phyloP scores from a whole-genome alignment of 768 basidiomycete genomes.

The Pholiota molesta region DNA sequence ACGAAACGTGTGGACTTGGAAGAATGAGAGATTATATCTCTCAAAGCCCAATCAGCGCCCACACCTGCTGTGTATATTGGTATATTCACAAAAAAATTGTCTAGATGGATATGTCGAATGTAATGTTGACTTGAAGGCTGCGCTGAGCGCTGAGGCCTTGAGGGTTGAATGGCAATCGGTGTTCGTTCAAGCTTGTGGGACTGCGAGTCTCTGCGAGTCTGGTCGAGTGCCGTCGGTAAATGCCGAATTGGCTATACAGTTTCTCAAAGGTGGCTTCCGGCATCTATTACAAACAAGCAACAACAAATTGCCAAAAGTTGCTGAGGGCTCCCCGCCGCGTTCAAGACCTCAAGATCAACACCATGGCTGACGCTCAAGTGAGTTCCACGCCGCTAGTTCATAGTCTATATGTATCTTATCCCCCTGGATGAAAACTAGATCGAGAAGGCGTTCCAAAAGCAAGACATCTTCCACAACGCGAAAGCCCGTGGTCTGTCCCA shows the following conservation, averaged over 20 bases:
- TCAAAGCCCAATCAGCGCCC: too few species aligned
- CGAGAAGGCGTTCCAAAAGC: conserved; percentile 98
- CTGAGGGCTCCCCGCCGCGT: conserved; percentile 29
- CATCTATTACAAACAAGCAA: conserved; percentile 39
- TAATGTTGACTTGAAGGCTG: too few species aligned
- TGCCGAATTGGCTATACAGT: conserved; percentile 47
- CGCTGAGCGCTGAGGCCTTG: too few species aligned
- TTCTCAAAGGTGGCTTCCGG: conserved; percentile 40
- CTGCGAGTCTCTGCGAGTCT: too few species aligned
- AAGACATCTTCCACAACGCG: conserved; percentile 96
- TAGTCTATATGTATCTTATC: conserved; percentile 7
- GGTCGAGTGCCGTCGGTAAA: conserved; percentile 29
- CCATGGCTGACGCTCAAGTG: conserved; percentile 67
- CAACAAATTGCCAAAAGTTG: conserved; percentile 42
- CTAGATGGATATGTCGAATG: too few species aligned
- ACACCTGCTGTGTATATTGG: too few species aligned
- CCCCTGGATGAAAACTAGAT: conserved; percentile 51
- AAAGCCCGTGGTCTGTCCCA: conserved; percentile 83
- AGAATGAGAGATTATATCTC: too few species aligned
- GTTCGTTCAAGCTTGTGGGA: too few species aligned
- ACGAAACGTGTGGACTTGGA: too few species aligned
- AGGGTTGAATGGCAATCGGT: too few species aligned
- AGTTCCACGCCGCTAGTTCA: conserved; percentile 17
- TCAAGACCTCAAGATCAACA: conserved; percentile 47
- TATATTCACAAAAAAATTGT: too few species aligned